Evolutionary conservation across 257 asterid species (phyloP).

Genomic region (Solanum raphanifolium): DNA sequence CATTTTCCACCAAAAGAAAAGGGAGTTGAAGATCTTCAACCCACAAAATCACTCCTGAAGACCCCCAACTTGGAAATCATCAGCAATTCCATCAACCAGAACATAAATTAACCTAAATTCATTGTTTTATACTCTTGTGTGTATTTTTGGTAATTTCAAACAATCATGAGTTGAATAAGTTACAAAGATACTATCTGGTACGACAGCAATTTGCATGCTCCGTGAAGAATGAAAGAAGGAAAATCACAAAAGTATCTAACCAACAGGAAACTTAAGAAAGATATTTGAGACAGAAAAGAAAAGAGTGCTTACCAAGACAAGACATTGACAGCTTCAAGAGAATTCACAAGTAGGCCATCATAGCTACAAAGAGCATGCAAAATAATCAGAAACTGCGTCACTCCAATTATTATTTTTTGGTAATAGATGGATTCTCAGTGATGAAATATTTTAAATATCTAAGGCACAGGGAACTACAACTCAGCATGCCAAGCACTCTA

Average conservation of each 20-base stretch:
- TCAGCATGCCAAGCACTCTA: not conserved
- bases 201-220: not conserved
- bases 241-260: not conserved
- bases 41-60: not conserved
- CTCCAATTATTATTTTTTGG: not conserved
- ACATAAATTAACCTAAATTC: not conserved
- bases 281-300: not conserved
- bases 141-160: not conserved
- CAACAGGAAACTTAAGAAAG: not conserved
- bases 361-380: constrained; percentile 48
- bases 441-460: not conserved
- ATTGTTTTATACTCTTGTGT: not conserved
- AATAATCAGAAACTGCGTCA: not conserved
- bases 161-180: not conserved
- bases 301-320: constrained; percentile 49
- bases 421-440: not conserved
- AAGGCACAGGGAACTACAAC: not conserved
- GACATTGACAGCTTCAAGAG: constrained; percentile 53
- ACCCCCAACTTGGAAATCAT: not conserved
- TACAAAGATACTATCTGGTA: not conserved
- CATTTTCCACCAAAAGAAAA: not conserved
- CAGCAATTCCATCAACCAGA: not conserved
- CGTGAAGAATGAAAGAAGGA: not conserved
- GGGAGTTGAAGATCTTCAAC: not conserved
- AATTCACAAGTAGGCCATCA: constrained; percentile 72